Evolutionary conservation across 345 rosid species (phyloP), one percentile per base, ranked within the genome.

Genomic region (Firmiana major): DNA sequence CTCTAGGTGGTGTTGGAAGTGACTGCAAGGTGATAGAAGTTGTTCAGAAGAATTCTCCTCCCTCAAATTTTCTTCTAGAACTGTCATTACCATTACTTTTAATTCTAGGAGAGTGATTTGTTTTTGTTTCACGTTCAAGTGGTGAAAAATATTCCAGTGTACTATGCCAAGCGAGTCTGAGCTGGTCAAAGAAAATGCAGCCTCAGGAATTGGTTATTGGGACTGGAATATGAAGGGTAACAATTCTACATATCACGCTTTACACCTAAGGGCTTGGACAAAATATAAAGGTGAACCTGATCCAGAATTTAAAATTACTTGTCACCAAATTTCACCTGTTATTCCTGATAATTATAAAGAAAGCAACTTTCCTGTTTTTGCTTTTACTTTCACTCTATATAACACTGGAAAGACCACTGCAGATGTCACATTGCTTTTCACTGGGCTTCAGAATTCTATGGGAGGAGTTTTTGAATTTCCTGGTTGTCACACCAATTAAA

Each of bases 211-310:
- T 78, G 84, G 82, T 78, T 92, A 93, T 0, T 96, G 98, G 99
- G 98, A 93, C 80, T 96, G 99, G 99, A 88, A 93, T 81, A 82
- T 96, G 81, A 87, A 87, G 62, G 97, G 97, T 43, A 73, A 91
- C 69, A 87, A 82, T 67, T 88, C 97, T 75, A 96, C 93, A 72
- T 96, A 93, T 80, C 97, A 96, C 85, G 99, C 97, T 77, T 83
- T 96, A 78, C 92, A 88, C 81, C 98, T 98, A 10, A 92, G 99
- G 88, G 89, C 99, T 43, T 96, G 99, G 98, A 96, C 98, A 10
- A 81, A 86, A 24, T 89, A 92, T 79, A 97, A 93, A 22, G 98
- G 99, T 96, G 97, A 96, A 85, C 98, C 98, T 34, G 99, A 93
- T 77, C 99, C 98, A 59, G 90, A 83, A 79, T 97, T 96, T 79